Base-by-base conservation (phyloP, 495 filamentous ascomycete genomes). In the Cetradonia linearis region DNA sequence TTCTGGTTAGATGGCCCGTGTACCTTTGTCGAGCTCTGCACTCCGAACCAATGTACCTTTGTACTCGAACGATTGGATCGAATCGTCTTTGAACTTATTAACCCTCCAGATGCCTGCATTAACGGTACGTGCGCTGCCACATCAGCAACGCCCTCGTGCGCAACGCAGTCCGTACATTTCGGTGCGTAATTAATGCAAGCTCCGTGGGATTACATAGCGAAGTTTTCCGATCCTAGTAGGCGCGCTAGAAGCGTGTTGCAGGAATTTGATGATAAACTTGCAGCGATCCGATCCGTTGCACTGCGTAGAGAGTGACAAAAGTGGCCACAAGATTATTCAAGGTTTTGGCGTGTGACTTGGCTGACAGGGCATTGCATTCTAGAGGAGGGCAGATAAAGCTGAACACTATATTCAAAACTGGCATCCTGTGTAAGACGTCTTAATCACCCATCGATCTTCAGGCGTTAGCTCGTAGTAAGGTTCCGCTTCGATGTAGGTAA, bases 401-500 rank as follows among this genome's bases (percentile, higher is more conserved):
- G n/a, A n/a, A n/a, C n/a, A n/a, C n/a, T n/a, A n/a, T n/a, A n/a
- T n/a, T n/a, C n/a, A n/a, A n/a, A n/a, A n/a, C n/a, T n/a, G n/a
- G n/a, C n/a, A n/a, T n/a, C n/a, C n/a, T n/a, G n/a, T n/a, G n/a
- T n/a, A n/a, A n/a, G n/a, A n/a, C n/a, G n/a, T n/a, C 13, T 3
- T 25, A 46, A 46, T 46, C 25, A 25, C 42, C n/a, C 42, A 25
- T 13, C 7, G 42, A 46, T 25, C 42, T 4, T 20, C 42, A 25
- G 16, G 20, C 20, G 42, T 46, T 46, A 46, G 42, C 42, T 46
- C 11, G 7, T 46, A 10, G 25, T 46, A 46, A 46, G 42, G 42
- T 46, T 46, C 20, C 42, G 42, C 42, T 46, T 46, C n/a, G n/a
- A 46, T 46, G 42, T 23, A n/a, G n/a, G n/a, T n/a, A n/a, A n/a